Percentiles rank a stretch among this genome's conserved stretches.
Evolutionary conservation across 345 rosid species (phyloP).

Genomic region (Moricandia moricandioides): DNA sequence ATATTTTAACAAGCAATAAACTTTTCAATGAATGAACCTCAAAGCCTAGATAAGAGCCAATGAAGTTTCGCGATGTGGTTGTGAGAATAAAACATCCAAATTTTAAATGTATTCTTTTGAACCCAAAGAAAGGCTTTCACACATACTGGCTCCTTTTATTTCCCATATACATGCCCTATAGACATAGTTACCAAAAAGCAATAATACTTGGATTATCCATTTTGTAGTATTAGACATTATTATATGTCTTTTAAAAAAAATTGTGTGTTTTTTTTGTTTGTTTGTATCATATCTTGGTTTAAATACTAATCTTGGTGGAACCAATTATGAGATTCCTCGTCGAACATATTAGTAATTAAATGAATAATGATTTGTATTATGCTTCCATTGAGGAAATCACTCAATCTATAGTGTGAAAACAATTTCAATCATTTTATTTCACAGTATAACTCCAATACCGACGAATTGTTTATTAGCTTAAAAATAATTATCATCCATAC

Average conservation of each 20-base stretch:
- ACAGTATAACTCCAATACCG: slow-evolving; percentile 10
- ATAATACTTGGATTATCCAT: slow-evolving; percentile 39
- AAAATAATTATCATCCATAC: neutral
- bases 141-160: slow-evolving; percentile 17
- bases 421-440: slow-evolving; percentile 13
- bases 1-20: slow-evolving; percentile 13
- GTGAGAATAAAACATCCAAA: neutral
- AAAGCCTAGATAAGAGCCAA: slow-evolving; percentile 34
- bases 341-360: slow-evolving; percentile 22
- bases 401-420: slow-evolving; percentile 33
- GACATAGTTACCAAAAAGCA: slow-evolving; percentile 55
- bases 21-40: slow-evolving; percentile 28
- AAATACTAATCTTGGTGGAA: slow-evolving; percentile 53
- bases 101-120: slow-evolving; percentile 11
- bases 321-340: slow-evolving; percentile 60
- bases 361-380: slow-evolving; percentile 20
- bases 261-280: slow-evolving; percentile 23
- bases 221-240: slow-evolving; percentile 25
- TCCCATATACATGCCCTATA: slow-evolving; percentile 49
- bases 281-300: slow-evolving; percentile 30
- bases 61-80: slow-evolving; percentile 46
- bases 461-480: neutral
- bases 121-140: slow-evolving; percentile 18
- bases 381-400: slow-evolving; percentile 42
- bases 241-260: neutral